A percentile compares a stretch with the other conserved stretches of the same genome.
These are phyloP conservation scores for Vaccinium myrtillus DNA, from an alignment of 148 eudicot genomes.

Conservation along the genomic window DNA sequence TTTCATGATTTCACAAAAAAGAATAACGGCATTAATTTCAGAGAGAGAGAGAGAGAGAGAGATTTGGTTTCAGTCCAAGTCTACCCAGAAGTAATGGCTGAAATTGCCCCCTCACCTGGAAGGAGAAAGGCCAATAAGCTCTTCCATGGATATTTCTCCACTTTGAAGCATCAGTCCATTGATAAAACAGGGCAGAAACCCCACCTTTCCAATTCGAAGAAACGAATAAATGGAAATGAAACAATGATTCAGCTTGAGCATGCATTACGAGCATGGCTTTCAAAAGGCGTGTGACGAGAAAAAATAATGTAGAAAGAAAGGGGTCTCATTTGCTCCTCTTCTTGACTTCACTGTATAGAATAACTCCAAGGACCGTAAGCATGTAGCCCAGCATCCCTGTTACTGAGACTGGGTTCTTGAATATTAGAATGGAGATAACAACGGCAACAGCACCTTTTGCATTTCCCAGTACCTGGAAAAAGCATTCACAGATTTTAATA, in stretches of 20 bases:
- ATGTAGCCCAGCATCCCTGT: constrained; percentile 79
- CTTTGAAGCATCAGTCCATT: not conserved
- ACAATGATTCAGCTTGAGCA: constrained; percentile 9
- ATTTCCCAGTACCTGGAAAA: constrained; percentile 53
- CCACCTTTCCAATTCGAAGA: not conserved
- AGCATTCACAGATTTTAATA: not conserved
- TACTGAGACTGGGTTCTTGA: constrained; percentile 68
- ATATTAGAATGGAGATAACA: constrained; percentile 69
- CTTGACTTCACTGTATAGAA: constrained; percentile 75
- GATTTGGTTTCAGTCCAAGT: not conserved
- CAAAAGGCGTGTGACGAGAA: not conserved
- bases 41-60: not conserved
- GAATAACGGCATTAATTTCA: not conserved
- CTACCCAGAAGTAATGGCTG: constrained; percentile 11
- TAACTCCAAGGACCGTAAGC: constrained; percentile 63
- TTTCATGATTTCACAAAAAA: not conserved
- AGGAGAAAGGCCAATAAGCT: not conserved
- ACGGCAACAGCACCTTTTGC: constrained; percentile 86
- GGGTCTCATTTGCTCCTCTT: constrained; percentile 48
- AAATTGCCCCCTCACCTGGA: not conserved
- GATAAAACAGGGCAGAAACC: not conserved
- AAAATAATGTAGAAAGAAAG: not conserved
- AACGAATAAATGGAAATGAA: not conserved
- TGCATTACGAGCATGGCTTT: constrained; percentile 1
- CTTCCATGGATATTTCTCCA: constrained; percentile 14